Base-by-base conservation (phyloP, 148 eudicot genomes). In the Silene uniflora region DNA sequence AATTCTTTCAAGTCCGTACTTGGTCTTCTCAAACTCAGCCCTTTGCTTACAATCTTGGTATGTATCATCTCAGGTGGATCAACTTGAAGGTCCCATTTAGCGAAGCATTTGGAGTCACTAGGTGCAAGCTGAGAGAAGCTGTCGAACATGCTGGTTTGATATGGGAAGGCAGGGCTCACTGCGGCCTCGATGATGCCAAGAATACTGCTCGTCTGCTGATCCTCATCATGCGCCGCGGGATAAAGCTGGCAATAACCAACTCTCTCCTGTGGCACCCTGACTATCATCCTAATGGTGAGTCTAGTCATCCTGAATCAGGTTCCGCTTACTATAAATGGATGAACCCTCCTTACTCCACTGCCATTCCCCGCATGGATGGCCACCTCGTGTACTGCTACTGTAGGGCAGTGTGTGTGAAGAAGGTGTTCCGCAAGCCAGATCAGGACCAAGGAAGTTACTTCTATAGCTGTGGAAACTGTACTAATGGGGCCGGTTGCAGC, bases 111-210 rank as follows among this genome's bases (percentile, higher is more conserved):
- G 96, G 95, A 11, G 82, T 78, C 16, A 77, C 10, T 22, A 89
- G 86, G 67, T 88, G 91, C 91, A 92, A 89, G 79, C 76, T 94
- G 75, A 94, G 86, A 86, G 89, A 90, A 74, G 98, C 98, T 0
- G 98, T 94, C 13, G 82, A 90, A 80, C 83, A 73, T 85, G 90
- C 98, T 47, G 98, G 98, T 19, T 85, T 94, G 73, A 81, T 81
- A 10, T 94, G 98, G 98, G 90, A 90, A 76, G 98, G 98, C 46
- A 96, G 97, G 32, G 90, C 93, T 55, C 98, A 94, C 79, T 94
- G 91, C 61, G 98, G 98, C 63, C 85, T 94, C 11, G 98, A 94
- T 39, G 98, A 94, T 81, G 98, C 98, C 17, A 94, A 85, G 63
- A 94, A 94, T 73, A 94, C 98, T 6, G 98, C 98, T 61, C 88